phyloP scores from a whole-genome alignment of 1,284 basidiomycete genomes.

The Mrakiaceae sp. region DNA sequence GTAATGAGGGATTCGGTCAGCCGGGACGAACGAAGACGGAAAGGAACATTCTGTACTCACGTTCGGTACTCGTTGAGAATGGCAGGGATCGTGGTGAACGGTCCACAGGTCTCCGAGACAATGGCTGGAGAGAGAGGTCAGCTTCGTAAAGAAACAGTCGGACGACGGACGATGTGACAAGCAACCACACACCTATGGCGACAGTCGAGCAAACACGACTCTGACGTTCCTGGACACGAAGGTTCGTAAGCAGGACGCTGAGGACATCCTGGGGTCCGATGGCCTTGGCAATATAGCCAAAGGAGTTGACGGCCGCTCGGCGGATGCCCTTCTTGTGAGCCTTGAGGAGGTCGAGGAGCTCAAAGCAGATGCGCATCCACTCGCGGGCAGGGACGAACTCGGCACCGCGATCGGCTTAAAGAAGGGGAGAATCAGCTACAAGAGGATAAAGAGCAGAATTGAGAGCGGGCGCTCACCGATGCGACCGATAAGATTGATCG shows the following conservation, averaged over 20 bases:
- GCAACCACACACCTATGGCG: slow-evolving; percentile 55
- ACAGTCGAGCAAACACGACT: slow-evolving; percentile 98
- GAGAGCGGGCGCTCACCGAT: slow-evolving; percentile 50
- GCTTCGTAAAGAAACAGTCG: not conserved
- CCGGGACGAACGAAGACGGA: not conserved
- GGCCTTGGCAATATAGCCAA: slow-evolving; percentile 98
- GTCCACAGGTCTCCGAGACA: slow-evolving; percentile 93
- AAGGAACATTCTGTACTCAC: slow-evolving; percentile 32
- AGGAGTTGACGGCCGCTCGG: slow-evolving; percentile 96
- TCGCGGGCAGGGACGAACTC: slow-evolving; percentile 97
- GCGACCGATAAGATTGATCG: slow-evolving; percentile 97
- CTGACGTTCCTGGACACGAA: slow-evolving; percentile 97
- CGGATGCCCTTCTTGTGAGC: slow-evolving; percentile 99
- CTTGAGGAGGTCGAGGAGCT: slow-evolving; percentile 90
- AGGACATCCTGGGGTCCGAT: slow-evolving; percentile 98
- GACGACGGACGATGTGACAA: not conserved
- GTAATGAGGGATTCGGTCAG: not conserved
- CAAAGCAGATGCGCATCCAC: slow-evolving; percentile 99
- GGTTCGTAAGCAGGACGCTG: slow-evolving; percentile 87
- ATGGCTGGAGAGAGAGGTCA: slow-evolving; percentile 42
- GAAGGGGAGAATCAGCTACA: slow-evolving; percentile 14
- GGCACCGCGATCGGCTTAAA: slow-evolving; percentile 85
- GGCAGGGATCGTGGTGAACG: slow-evolving; percentile 98
- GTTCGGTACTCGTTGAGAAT: slow-evolving; percentile 98
- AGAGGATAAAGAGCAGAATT: not conserved